phyloP scores from a whole-genome alignment of 2,329 filamentous ascomycete species.

The Alternaria triticimaculans region DNA sequence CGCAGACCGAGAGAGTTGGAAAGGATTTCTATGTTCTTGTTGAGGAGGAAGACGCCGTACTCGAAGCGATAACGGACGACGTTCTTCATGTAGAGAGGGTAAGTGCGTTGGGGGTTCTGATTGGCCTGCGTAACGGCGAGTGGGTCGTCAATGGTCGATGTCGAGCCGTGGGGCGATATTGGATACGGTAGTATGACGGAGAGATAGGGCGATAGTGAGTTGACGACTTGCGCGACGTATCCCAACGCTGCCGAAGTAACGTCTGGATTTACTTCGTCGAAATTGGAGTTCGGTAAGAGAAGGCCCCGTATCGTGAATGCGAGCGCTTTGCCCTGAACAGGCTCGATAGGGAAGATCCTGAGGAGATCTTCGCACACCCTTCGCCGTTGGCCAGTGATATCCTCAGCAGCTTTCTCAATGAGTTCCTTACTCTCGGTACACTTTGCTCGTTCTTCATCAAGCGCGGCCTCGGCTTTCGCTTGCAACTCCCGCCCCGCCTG shows the following conservation, averaged over 20 bases:
- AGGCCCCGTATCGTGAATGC: constrained; percentile 84
- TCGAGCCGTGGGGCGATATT: constrained; percentile 73
- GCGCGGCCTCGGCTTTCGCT: constrained; percentile 63
- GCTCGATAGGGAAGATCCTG: constrained; percentile 80
- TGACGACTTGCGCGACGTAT: constrained; percentile 75
- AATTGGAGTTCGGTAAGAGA: constrained; percentile 79
- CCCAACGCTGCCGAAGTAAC: constrained; percentile 81
- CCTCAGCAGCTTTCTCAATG: constrained; percentile 64
- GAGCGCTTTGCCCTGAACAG: constrained; percentile 68
- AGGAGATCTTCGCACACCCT: constrained; percentile 86
- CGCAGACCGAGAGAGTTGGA: constrained; percentile 71
- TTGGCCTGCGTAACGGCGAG: constrained; percentile 59
- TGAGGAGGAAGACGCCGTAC: constrained; percentile 94
- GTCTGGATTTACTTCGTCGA: constrained; percentile 75
- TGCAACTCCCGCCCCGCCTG: constrained; percentile 66
- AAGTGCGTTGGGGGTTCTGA: constrained; percentile 52
- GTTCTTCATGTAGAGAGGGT: constrained; percentile 77
- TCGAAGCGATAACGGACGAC: constrained; percentile 88
- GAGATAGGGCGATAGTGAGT: constrained; percentile 83
- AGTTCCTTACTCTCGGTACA: constrained; percentile 62
- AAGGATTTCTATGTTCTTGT: constrained; percentile 86
- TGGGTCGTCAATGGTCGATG: constrained; percentile 76
- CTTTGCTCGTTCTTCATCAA: constrained; percentile 58
- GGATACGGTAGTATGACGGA: constrained; percentile 81
- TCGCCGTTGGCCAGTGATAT: constrained; percentile 83